A percentile compares a stretch with the other conserved stretches of the same genome.
Evolutionary conservation across 495 filamentous ascomycete genomes (phyloP).

Genomic region (Xanthoparmelia taractica): DNA sequence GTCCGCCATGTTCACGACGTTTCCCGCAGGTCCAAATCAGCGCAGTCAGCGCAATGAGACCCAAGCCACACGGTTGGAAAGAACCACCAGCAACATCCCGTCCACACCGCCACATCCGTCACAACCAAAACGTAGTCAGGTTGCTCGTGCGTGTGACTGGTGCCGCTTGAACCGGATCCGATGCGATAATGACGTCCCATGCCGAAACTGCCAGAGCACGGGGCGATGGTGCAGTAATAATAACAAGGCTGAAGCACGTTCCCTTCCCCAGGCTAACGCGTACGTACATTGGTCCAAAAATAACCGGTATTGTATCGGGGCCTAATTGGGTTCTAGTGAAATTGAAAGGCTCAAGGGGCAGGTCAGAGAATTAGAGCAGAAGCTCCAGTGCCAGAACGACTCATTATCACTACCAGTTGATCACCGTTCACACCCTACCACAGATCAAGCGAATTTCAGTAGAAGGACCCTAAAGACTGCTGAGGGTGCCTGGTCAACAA

Average conservation of each 20-base stretch:
- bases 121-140: conserved; percentile 33
- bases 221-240: conserved; percentile 36
- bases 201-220: conserved; percentile 38
- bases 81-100: background rate
- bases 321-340: conserved; percentile 27
- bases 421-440: background rate
- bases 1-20: background rate
- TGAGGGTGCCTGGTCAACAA: conserved; percentile 22
- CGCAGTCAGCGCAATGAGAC: background rate
- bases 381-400: conserved; percentile 24
- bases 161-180: conserved; percentile 42
- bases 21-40: background rate
- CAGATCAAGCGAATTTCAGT: conserved; percentile 9
- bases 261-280: conserved; percentile 34
- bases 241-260: conserved; percentile 30
- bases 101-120: background rate
- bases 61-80: background rate
- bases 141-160: conserved; percentile 43
- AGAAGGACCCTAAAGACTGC: conserved; percentile 20
- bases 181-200: conserved; percentile 40
- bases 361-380: conserved; percentile 35
- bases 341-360: conserved; percentile 36
- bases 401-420: background rate
- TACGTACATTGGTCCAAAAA: conserved; percentile 8
- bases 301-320: background rate